Base-by-base conservation (phyloP, 2,329 filamentous ascomycete genomes). In the Metarhizium humberi region DNA sequence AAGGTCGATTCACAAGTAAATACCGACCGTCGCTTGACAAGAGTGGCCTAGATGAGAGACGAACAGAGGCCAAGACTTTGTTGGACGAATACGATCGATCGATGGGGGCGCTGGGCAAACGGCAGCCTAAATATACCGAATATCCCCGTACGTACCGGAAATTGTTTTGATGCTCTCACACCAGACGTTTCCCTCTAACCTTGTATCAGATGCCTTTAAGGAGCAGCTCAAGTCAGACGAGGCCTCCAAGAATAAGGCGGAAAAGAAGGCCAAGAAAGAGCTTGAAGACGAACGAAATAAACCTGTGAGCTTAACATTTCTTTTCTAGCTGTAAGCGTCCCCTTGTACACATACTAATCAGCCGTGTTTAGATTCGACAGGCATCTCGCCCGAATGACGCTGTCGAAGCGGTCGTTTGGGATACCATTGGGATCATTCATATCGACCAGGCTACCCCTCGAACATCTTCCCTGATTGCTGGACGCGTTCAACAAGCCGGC, bases 351-450 rank as follows among this genome's bases (percentile, higher is more conserved):
- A 45, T 45, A 45, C 14, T 45, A 6, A 45, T 45, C n/a, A 16
- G 4, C 16, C n/a, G 20, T 18, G 6, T 6, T 14, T 47, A 73
- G 66, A 65, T 75, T 29, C 75, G 75, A n/a, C 58, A 73, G 34
- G 67, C 69, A 4, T 69, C 63, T 3, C 75, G 76, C 6, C 79
- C 79, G 2, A 58, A 62, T 8, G 73, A 79, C 50, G 66, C 71
- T 10, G 68, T 72, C 16, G 76, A 76, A 55, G 78, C 74, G 29
- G 76, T 76, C 29, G 73, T 71, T 3, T 82, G 79, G 78, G 79
- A 82, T 61, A 71, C 74, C 0, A 73, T 78, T 57, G 77, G 77
- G 18, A 73, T 78, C 50, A 73, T 80, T 14, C 65, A 76, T 54
- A 66, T 81, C 56, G 74, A 78, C n/a, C 64, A 69, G 40, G 61